Evolutionary conservation across 805 yeast genomes (phyloP), one percentile per base, ranked within the genome.

Genomic region (Wickerhamomyces canadensis): DNA sequence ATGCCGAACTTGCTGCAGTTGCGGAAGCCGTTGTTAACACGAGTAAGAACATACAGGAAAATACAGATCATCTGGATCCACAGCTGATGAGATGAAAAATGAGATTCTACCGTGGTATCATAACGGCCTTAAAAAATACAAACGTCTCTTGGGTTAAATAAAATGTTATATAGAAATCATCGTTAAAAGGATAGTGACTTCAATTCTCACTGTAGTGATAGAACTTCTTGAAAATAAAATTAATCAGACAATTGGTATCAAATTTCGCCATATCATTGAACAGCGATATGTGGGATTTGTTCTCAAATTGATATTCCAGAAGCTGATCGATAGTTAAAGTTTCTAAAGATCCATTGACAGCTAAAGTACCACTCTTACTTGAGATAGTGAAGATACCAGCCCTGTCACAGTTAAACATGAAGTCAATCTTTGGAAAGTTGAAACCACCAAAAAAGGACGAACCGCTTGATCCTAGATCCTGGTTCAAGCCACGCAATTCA

Each of bases 371-470:
- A 54, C 72, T 76, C 4, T 85, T 76, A 9, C 86, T 84, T 35
- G 89, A 93, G 17, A 93, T 67, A 5, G 74, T 72, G 53, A 86
- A 87, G 19, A 69, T 71, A 2, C 91, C 91, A 7, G 77, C 79
- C 43, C 74, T 67, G 49, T 84, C 85, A 52, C 91, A 82, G 44
- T 83, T 75, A 53, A 87, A 79, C 61, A 83, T 76, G 52, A 91
- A 78, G 43, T 75, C 77, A 19, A 87, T 69, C 49, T 82, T 84
- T 14, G 83, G 81, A 33, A 77, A 67, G 40, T 75, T 76, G 13
- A 75, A 67, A 4, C 65, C 67, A 34, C 67, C 64, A 18, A 51
- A 51, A 38, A 52, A 54, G 9, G 67, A 61, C 2, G 63, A 62
- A 19, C 60, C 62, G 1, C 63, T 58, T 0, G 67, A 57, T 14